Base-by-base conservation (phyloP, 768 basidiomycete species). In the Termitomyces sp. region DNA sequence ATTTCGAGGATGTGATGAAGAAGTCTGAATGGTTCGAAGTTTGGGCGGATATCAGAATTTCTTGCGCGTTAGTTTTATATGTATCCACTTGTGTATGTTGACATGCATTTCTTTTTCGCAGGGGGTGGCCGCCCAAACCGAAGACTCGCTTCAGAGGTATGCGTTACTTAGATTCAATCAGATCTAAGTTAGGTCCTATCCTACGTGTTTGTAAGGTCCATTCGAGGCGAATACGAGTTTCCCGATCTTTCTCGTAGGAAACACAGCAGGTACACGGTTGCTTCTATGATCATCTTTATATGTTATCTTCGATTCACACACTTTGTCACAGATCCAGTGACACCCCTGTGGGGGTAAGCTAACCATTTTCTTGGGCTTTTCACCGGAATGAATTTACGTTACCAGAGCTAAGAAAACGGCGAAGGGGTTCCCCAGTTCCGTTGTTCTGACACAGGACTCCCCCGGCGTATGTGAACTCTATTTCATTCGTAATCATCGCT, bases 381-480 rank as follows among this genome's bases (percentile, higher is more conserved):
- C n/a, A n/a, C n/a, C n/a, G n/a, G n/a, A n/a, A n/a, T n/a, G n/a
- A n/a, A n/a, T n/a, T 9, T 22, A 20, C 20, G 15, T 47, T 2
- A 38, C 35, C n/a, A 78, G 77, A 12, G 76, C 76, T 2, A 70
- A 71, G 58, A 72, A 73, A 38, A 75, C 69, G 57, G 71, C 73
- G 0, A 56, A 63, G 43, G 68, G 68, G 7, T 77, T 76, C 61
- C 56, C 64, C 2, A 63, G 61, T n/a, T 72, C 75, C 3, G 70
- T 73, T 15, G 73, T 78, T 13, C 60, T 78, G 18, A 75, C 72
- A 7, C 75, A 77, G 53, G 72, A 76, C 23, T 74, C 73, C 7
- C 59, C 70, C 11, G 75, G 76, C 5, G 75, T 78, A 61, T 23
- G 70, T 62, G 3, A n/a, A 13, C 31, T 13, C 31, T 16, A 4